Conservation (phyloP, 805 yeast genomes). For the Hanseniaspora pseudoguilliermondii region DNA sequence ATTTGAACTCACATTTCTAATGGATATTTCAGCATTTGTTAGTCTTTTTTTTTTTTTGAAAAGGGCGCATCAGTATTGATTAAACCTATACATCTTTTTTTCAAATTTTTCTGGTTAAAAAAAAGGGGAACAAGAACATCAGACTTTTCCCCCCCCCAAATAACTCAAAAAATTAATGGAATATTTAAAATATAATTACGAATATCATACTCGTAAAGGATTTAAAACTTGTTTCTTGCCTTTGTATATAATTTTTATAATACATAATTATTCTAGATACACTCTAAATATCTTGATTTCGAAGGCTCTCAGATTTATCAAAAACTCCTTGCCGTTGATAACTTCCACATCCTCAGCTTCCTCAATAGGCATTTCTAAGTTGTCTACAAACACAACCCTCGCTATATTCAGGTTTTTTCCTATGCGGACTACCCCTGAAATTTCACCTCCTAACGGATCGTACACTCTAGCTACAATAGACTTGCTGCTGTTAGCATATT, state of each 20-base stretch:
- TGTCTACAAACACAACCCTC: conserved; percentile 42
- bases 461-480: conserved; percentile 63
- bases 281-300: conserved; percentile 21
- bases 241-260: neutral
- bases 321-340: conserved; percentile 24
- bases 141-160: no score
- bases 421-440: conserved; percentile 36
- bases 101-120: no score
- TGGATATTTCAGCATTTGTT: neutral
- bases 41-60: neutral
- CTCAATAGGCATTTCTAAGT: conserved; percentile 33
- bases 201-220: no score
- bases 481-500: conserved; percentile 28
- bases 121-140: no score
- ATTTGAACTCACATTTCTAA: no score
- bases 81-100: neutral
- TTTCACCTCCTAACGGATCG: conserved; percentile 76
- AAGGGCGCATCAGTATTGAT: neutral
- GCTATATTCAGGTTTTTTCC: conserved; percentile 33
- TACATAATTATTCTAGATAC: conserved; percentile 1
- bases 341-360: conserved; percentile 21
- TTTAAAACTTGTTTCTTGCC: no score
- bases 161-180: neutral
- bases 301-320: conserved; percentile 18
- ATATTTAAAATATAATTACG: neutral